Conservation (phyloP, 2,329 filamentous ascomycete species). For the Plectosphaerella cucumerina region DNA sequence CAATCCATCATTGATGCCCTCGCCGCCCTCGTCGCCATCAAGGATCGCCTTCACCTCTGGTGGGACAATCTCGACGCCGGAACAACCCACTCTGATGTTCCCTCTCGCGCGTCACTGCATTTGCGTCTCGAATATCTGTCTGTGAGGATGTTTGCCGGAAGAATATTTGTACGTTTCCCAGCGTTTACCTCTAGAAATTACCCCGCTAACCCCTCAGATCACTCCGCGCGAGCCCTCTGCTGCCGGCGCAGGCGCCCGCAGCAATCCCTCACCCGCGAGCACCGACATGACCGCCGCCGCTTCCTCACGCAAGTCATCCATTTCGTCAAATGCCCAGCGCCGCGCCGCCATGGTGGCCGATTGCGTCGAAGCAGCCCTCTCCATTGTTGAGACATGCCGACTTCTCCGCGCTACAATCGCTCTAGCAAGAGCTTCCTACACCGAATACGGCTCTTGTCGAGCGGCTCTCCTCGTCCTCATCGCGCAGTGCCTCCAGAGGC, state of each 20-base stretch:
- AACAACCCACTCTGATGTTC: background rate
- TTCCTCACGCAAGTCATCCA: constrained; percentile 12
- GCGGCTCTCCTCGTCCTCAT: constrained; percentile 46
- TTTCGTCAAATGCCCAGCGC: constrained; percentile 19
- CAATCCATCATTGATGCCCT: constrained; percentile 26
- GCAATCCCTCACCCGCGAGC: constrained; percentile 23
- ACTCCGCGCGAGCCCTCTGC: constrained; percentile 26
- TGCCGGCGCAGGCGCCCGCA: constrained; percentile 9
- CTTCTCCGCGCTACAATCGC: constrained; percentile 45
- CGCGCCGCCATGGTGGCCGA: constrained; percentile 40
- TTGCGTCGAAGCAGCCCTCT: constrained; percentile 47
- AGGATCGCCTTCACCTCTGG: constrained; percentile 31
- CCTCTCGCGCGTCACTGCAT: constrained; percentile 41
- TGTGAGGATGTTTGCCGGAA: constrained; percentile 48
- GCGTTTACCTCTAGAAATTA: too few relatives aligned
- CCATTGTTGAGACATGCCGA: constrained; percentile 45
- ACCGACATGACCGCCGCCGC: constrained; percentile 20
- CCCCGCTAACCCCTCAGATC: constrained; percentile 18
- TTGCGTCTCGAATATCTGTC: constrained; percentile 49
- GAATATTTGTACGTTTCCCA: constrained; percentile 40
- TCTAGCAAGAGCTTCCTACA: constrained; percentile 50
- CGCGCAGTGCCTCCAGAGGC: constrained; percentile 30
- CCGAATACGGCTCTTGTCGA: constrained; percentile 51
- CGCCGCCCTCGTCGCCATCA: constrained; percentile 27
- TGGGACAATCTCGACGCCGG: constrained; percentile 28